Evolutionary conservation across 257 asterid species (phyloP).

Genomic region (Datura wrightii): DNA sequence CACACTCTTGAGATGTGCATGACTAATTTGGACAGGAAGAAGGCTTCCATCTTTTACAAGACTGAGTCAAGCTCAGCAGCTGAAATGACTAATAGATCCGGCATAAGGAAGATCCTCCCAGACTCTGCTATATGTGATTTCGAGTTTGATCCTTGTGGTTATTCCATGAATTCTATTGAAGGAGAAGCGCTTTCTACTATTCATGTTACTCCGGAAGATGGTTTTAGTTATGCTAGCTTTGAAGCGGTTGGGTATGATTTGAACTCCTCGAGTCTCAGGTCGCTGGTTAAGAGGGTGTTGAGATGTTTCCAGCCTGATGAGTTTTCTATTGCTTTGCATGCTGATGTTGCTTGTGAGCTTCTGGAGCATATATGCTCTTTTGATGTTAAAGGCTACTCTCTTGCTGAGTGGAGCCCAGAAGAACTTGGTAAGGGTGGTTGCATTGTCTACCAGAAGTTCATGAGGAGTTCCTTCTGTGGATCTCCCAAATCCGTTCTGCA

Average conservation of each 20-base stretch:
- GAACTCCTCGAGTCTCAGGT: constrained; percentile 22
- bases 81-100: constrained; percentile 42
- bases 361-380: constrained; percentile 26
- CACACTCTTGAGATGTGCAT: constrained; percentile 52
- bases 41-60: constrained; percentile 47
- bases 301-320: constrained; percentile 41
- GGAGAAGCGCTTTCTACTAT: constrained; percentile 44
- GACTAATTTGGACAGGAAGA: constrained; percentile 49
- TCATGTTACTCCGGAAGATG: constrained; percentile 53
- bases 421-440: constrained; percentile 33
- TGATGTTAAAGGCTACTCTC: constrained; percentile 27
- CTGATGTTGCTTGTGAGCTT: constrained; percentile 31
- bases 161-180: constrained; percentile 53
- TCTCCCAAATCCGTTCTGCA: constrained; percentile 32
- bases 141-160: constrained; percentile 53
- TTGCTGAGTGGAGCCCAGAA: constrained; percentile 2
- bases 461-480: constrained; percentile 21
- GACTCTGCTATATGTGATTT: constrained; percentile 47
- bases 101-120: constrained; percentile 48
- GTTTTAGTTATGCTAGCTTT: constrained; percentile 55
- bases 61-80: constrained; percentile 39
- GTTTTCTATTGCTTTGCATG: constrained; percentile 44
- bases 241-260: constrained; percentile 51
- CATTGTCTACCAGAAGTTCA: constrained; percentile 38
- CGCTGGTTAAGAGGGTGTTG: constrained; percentile 40